These are phyloP conservation scores for Trichoderma koningiopsis DNA, from an alignment of 2,329 filamentous ascomycete species.

Conservation along the genomic window DNA sequence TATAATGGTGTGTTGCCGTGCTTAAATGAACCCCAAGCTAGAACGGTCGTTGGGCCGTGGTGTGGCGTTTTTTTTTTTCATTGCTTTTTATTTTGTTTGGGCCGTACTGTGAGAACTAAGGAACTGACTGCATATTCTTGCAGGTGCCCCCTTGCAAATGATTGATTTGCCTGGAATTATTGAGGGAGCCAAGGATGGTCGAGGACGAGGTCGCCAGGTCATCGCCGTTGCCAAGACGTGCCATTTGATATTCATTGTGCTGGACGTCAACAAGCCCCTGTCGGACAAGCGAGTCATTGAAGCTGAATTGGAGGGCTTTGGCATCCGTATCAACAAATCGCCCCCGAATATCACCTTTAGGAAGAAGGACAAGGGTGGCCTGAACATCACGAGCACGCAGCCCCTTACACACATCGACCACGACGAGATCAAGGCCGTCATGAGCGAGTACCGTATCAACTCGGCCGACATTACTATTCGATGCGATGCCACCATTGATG, in stretches of 20 bases:
- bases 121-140: constrained; percentile 16
- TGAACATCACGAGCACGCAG: constrained; percentile 94
- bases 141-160: constrained; percentile 91
- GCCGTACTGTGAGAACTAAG: neutral
- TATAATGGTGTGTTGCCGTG: constrained; percentile 70
- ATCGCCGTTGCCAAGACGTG: constrained; percentile 99
- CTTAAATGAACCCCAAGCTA: neutral
- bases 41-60: neutral
- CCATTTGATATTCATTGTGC: constrained; percentile 96
- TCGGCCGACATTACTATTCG: constrained; percentile 97
- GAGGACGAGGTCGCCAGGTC: constrained; percentile 95
- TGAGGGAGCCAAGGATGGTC: constrained; percentile 96
- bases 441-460: constrained; percentile 95
- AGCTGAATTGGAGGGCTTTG: constrained; percentile 92
- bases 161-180: constrained; percentile 99
- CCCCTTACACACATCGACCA: constrained; percentile 89
- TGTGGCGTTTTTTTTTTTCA: neutral
- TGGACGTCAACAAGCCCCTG: constrained; percentile 97
- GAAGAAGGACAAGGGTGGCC: constrained; percentile 98
- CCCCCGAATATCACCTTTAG: constrained; percentile 99
- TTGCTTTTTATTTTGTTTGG: neutral
- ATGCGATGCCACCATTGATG: constrained; percentile 96
- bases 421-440: constrained; percentile 96
- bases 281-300: constrained; percentile 98
- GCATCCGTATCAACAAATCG: constrained; percentile 94